These are phyloP conservation scores for Trichomonas gallinae DNA, from an alignment of 208 protist species.

Conservation along the genomic window DNA sequence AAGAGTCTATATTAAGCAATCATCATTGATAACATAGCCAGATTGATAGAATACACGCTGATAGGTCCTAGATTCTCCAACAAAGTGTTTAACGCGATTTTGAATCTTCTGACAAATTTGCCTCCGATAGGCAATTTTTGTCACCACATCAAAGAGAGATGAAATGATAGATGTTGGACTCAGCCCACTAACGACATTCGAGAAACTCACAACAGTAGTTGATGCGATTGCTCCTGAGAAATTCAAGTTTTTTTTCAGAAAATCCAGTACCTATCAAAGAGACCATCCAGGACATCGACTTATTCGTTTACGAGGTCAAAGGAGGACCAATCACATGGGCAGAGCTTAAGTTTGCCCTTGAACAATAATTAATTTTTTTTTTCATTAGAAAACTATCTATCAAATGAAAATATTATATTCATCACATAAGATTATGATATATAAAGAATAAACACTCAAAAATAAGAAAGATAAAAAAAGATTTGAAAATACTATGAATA, in stretches of 20 bases:
- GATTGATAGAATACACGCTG: constrained; percentile 67
- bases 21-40: constrained; percentile 91
- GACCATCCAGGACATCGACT: background rate
- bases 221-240: background rate
- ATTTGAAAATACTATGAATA: too few relatives aligned
- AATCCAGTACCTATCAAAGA: background rate
- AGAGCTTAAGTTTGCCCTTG: background rate
- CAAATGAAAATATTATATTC: too few relatives aligned
- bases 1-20: constrained; percentile 80
- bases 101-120: background rate
- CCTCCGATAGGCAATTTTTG: background rate
- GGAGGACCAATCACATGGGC: background rate
- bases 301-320: background rate
- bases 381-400: background rate
- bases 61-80: constrained; percentile 95
- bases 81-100: constrained; percentile 65
- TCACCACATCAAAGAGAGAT: background rate
- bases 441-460: too few relatives aligned
- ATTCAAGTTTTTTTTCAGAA: background rate
- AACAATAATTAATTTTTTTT: background rate
- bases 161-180: background rate
- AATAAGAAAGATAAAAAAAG: too few relatives aligned
- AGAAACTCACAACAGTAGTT: background rate
- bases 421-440: too few relatives aligned
- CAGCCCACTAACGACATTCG: background rate